Percentiles rank a stretch among this genome's conserved stretches.
Conservation (phyloP, 345 rosid genomes). For the Arabis alpina region DNA sequence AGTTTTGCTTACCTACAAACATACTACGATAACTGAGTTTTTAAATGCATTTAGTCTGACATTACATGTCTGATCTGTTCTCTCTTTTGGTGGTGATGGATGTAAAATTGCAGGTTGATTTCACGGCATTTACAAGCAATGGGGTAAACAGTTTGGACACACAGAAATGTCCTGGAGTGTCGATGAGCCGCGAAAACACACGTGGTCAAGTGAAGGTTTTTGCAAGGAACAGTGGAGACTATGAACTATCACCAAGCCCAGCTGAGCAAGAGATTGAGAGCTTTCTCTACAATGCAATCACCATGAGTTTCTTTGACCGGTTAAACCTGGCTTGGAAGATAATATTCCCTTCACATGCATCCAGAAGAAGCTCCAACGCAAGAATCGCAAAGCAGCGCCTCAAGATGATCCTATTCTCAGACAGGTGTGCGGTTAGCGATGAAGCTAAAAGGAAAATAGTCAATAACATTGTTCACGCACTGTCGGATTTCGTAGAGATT, state of each 20-base stretch:
- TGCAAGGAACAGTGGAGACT: constrained; percentile 59
- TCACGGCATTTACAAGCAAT: too few species aligned
- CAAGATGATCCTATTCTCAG: constrained; percentile 98
- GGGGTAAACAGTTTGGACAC: constrained; percentile 42
- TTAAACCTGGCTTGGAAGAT: constrained; percentile 91
- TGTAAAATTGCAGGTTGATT: constrained; percentile 54
- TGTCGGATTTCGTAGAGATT: constrained; percentile 93
- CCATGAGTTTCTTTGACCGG: constrained; percentile 86
- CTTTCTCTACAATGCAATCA: constrained; percentile 71
- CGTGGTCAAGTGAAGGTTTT: constrained; percentile 41
- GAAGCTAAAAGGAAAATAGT: constrained; percentile 92
- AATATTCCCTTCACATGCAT: constrained; percentile 74
- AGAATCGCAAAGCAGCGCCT: constrained; percentile 92
- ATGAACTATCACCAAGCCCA: constrained; percentile 58
- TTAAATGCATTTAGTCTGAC: constrained; percentile 1
- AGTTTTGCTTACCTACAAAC: constrained; percentile 4
- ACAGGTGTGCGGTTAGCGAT: constrained; percentile 91
- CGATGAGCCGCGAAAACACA: constrained; percentile 36
- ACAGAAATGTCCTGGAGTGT: constrained; percentile 46
- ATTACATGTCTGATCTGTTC: constrained; percentile 21
- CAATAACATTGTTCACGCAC: constrained; percentile 67
- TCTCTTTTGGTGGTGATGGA: background rate
- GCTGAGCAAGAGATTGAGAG: constrained; percentile 65
- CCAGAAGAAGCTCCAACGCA: constrained; percentile 86
- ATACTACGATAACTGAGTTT: background rate